Evolutionary conservation across 345 rosid species (phyloP).

Genomic region (Ceriops zippeliana): DNA sequence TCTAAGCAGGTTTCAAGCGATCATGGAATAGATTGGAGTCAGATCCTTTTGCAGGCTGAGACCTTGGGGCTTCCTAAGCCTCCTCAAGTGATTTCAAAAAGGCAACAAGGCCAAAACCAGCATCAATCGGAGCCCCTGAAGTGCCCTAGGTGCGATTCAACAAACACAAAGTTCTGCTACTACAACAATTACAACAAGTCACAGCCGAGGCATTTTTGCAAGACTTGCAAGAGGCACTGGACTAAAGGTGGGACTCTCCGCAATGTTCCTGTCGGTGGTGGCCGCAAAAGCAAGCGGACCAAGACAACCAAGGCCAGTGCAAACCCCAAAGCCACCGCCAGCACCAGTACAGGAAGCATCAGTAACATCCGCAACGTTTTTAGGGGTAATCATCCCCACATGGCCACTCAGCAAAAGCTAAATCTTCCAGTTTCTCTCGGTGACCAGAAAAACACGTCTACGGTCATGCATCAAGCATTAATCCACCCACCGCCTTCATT

Average conservation of each 20-base stretch:
- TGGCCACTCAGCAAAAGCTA: conserved; percentile 27
- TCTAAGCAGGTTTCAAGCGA: conserved; percentile 44
- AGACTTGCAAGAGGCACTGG: conserved; percentile 93
- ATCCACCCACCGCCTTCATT: conserved; percentile 22
- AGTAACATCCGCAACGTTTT: background rate
- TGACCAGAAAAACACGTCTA: conserved; percentile 28
- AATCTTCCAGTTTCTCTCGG: conserved; percentile 21
- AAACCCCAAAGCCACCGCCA: background rate
- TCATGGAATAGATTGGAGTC: conserved; percentile 42
- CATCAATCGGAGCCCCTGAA: conserved; percentile 52
- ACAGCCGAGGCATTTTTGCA: conserved; percentile 90
- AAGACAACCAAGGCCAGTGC: conserved; percentile 28
- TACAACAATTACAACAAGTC: conserved; percentile 86
- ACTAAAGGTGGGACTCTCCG: conserved; percentile 87
- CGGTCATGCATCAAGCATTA: conserved; percentile 21
- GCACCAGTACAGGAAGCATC: background rate
- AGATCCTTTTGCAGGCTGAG: conserved; percentile 38
- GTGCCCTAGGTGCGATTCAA: conserved; percentile 89
- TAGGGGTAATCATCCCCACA: conserved; percentile 16
- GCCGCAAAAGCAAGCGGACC: conserved; percentile 68
- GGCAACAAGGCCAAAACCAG: conserved; percentile 31
- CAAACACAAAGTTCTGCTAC: conserved; percentile 89
- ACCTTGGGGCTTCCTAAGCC: conserved; percentile 34
- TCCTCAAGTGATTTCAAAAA: conserved; percentile 12
- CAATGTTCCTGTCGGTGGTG: conserved; percentile 86